Evolutionary conservation across 2,329 filamentous ascomycete genomes (phyloP).

Genomic region (Colletotrichum acutatum): DNA sequence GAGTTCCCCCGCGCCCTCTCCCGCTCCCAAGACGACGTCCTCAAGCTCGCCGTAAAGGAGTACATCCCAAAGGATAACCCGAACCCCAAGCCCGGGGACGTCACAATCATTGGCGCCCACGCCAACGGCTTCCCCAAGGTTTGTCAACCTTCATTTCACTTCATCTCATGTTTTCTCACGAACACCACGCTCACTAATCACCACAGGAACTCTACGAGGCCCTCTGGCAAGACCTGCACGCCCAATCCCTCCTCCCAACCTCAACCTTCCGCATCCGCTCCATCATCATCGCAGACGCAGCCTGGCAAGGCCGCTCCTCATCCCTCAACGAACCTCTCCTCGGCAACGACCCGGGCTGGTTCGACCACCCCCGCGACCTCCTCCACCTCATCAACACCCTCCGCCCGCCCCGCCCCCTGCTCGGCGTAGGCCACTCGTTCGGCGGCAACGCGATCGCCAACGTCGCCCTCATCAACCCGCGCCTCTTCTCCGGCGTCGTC

Average conservation of each 20-base stretch:
- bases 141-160: conserved; percentile 34
- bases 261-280: conserved; percentile 75
- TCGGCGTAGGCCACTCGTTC: conserved; percentile 92
- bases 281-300: conserved; percentile 93
- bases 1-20: conserved; percentile 82
- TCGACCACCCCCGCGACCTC: conserved; percentile 86
- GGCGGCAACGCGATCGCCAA: conserved; percentile 80
- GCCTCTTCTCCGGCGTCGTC: conserved; percentile 79
- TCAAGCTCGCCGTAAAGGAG: conserved; percentile 85
- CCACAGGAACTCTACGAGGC: conserved; percentile 89
- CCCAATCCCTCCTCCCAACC: conserved; percentile 56
- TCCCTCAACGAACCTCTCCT: conserved; percentile 79
- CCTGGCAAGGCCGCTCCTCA: conserved; percentile 84
- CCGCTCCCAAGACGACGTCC: conserved; percentile 77
- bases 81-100: conserved; percentile 75
- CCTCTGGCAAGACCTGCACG: conserved; percentile 85
- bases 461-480: conserved; percentile 81
- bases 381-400: conserved; percentile 88
- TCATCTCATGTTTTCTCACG: background rate
- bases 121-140: conserved; percentile 95
- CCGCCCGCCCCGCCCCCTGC: conserved; percentile 80
- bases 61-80: conserved; percentile 82
- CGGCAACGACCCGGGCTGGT: conserved; percentile 86
- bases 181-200: background rate
- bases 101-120: conserved; percentile 88